These are phyloP conservation scores for Oryza australiensis DNA, from an alignment of 176 grass and related monocot genomes.

Conservation along the genomic window DNA sequence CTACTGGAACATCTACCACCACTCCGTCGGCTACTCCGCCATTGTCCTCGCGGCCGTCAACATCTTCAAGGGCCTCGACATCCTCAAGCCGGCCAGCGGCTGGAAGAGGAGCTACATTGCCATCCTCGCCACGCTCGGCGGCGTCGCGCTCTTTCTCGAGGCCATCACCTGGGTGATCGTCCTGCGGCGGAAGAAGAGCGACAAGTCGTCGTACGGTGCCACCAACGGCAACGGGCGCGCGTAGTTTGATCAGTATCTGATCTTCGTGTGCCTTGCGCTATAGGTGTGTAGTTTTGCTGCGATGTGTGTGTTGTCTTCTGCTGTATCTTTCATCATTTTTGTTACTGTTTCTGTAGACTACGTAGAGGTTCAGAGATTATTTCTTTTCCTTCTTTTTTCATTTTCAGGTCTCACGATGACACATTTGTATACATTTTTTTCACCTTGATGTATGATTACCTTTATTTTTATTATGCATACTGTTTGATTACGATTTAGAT, in stretches of 20 bases:
- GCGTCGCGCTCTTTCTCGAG: slow-evolving; percentile 63
- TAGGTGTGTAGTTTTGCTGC: slow-evolving; percentile 35
- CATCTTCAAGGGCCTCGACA: slow-evolving; percentile 88
- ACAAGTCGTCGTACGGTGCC: slow-evolving; percentile 27
- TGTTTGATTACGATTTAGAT: slow-evolving; percentile 29
- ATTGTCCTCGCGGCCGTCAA: slow-evolving; percentile 63
- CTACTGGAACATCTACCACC: slow-evolving; percentile 96
- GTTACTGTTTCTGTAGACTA: slow-evolving; percentile 6
- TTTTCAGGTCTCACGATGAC: background rate
- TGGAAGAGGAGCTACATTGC: slow-evolving; percentile 83
- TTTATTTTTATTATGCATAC: slow-evolving; percentile 32
- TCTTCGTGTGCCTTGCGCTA: background rate
- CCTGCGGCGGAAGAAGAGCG: slow-evolving; percentile 42
- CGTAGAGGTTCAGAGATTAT: background rate
- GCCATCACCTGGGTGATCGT: slow-evolving; percentile 73
- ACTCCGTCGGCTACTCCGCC: slow-evolving; percentile 69
- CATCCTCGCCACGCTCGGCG: slow-evolving; percentile 58
- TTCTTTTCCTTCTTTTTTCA: background rate
- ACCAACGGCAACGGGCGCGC: slow-evolving; percentile 37
- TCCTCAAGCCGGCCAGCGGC: slow-evolving; percentile 60
- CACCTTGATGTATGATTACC: slow-evolving; percentile 34
- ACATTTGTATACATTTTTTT: slow-evolving; percentile 40
- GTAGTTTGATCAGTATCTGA: background rate
- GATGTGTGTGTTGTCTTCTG: slow-evolving; percentile 6
- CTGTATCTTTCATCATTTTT: slow-evolving; percentile 16